Conservation (phyloP, 139 green algal species). For the Tetradesmus obliquus region DNA sequence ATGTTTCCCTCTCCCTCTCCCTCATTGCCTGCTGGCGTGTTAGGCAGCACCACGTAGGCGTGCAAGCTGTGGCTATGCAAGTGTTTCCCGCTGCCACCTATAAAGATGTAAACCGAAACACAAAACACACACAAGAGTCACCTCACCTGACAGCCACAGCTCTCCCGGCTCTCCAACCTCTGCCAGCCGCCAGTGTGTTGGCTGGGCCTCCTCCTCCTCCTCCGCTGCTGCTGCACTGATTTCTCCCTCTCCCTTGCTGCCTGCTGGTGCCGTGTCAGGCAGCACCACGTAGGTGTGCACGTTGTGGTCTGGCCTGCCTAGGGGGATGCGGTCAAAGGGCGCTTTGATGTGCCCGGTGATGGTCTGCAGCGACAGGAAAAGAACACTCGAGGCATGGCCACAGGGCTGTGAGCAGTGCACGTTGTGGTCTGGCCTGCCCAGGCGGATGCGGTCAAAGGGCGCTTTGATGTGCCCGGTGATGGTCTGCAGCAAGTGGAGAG, state of each 20-base stretch:
- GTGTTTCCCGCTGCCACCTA: too few relatives aligned
- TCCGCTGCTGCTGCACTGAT: not conserved
- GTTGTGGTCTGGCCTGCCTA: not conserved
- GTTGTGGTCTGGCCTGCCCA: too few relatives aligned
- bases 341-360: not conserved
- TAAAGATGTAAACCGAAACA: too few relatives aligned
- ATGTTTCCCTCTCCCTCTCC: not conserved
- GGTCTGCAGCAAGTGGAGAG: not conserved
- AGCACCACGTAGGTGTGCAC: slow-evolving; percentile 14
- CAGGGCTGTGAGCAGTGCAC: too few relatives aligned
- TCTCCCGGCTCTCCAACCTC: slow-evolving; percentile 2
- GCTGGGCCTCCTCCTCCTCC: not conserved
- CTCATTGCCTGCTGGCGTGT: not conserved
- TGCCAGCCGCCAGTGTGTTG: not conserved
- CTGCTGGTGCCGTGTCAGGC: not conserved
- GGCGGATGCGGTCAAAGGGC: not conserved
- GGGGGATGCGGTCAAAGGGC: not conserved
- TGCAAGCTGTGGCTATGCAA: not conserved
- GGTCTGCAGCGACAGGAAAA: not conserved
- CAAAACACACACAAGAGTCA: too few relatives aligned
- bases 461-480: not conserved
- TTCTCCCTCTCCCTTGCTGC: not conserved
- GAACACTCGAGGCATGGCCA: too few relatives aligned
- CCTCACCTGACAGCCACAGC: not conserved
- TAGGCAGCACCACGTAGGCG: not conserved